Conservation (phyloP, 371 early-diverging fungal species). For the Rhizopus arrhizus region DNA sequence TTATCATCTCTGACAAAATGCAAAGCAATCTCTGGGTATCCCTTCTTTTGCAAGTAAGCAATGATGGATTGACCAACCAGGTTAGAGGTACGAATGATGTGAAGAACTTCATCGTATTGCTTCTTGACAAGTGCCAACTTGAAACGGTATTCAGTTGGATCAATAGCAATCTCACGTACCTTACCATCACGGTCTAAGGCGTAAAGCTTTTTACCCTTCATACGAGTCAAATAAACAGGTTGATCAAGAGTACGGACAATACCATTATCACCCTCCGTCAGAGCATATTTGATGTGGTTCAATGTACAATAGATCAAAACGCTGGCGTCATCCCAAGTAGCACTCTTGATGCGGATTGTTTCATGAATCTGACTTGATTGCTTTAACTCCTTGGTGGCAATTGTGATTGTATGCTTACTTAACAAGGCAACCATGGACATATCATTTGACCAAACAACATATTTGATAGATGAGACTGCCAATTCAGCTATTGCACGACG, state of each 20-base stretch:
- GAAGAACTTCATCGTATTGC: constrained; percentile 90
- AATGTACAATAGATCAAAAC: constrained; percentile 96
- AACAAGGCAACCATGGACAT: constrained; percentile 85
- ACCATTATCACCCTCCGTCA: constrained; percentile 94
- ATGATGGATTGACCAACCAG: constrained; percentile 98
- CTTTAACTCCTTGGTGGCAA: constrained; percentile 85
- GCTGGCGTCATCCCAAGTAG: constrained; percentile 91
- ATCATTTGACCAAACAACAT: constrained; percentile 89
- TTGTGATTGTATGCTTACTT: constrained; percentile 90
- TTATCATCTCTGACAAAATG: constrained; percentile 96
- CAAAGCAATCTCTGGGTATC: constrained; percentile 96
- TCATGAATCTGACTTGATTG: constrained; percentile 90
- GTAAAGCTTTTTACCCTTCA: constrained; percentile 84
- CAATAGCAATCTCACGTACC: constrained; percentile 83
- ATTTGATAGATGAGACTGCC: constrained; percentile 79
- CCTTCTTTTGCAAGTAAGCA: constrained; percentile 97
- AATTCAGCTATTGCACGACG: constrained; percentile 76
- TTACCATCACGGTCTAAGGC: constrained; percentile 89
- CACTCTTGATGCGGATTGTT: constrained; percentile 96
- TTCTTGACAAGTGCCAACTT: constrained; percentile 90
- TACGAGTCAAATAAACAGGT: constrained; percentile 87
- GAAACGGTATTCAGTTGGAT: constrained; percentile 98
- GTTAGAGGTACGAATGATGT: constrained; percentile 93
- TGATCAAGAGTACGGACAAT: constrained; percentile 95
- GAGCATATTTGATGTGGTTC: constrained; percentile 97